phyloP scores from a whole-genome alignment of 371 early-diverging fungal genomes.

The Rhizopus stolonifer region DNA sequence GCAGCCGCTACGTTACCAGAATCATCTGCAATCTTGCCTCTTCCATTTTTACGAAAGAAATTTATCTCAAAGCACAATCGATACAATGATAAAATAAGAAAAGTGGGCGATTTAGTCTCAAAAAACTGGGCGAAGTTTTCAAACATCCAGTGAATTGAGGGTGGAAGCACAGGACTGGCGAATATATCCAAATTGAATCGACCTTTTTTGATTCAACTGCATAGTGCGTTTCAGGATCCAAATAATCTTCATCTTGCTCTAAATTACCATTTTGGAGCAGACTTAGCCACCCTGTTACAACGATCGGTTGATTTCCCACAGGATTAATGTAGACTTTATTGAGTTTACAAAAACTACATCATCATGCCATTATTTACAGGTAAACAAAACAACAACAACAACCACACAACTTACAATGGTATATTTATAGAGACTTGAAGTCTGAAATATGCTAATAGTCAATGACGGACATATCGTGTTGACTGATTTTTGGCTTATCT shows the following conservation, averaged over 20 bases:
- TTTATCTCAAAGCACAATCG: too few species aligned
- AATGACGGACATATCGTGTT: slow-evolving; percentile 72
- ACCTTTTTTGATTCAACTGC: slow-evolving; percentile 92
- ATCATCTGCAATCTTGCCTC: too few species aligned
- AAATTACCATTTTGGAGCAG: slow-evolving; percentile 78
- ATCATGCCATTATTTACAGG: slow-evolving; percentile 73
- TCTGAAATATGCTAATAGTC: slow-evolving; percentile 67
- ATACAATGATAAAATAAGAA: too few species aligned
- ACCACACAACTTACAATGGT: too few species aligned
- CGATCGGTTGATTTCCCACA: slow-evolving; percentile 30
- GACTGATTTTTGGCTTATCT: slow-evolving; percentile 76
- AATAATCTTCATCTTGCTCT: slow-evolving; percentile 92
- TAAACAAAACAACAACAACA: too few species aligned
- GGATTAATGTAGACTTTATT: slow-evolving; percentile 65
- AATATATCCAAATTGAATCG: slow-evolving; percentile 52
- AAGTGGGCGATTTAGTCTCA: too few species aligned
- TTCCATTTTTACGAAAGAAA: too few species aligned
- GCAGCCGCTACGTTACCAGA: too few species aligned
- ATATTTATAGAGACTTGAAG: slow-evolving; percentile 58
- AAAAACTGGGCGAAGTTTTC: too few species aligned
- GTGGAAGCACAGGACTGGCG: slow-evolving; percentile 76
- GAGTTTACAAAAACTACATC: slow-evolving; percentile 79
- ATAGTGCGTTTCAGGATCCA: slow-evolving; percentile 89
- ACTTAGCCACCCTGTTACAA: slow-evolving; percentile 63
- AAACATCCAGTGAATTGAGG: slow-evolving; percentile 90